Base-by-base conservation (phyloP, 495 filamentous ascomycete genomes). In the Terfezia claveryi region DNA sequence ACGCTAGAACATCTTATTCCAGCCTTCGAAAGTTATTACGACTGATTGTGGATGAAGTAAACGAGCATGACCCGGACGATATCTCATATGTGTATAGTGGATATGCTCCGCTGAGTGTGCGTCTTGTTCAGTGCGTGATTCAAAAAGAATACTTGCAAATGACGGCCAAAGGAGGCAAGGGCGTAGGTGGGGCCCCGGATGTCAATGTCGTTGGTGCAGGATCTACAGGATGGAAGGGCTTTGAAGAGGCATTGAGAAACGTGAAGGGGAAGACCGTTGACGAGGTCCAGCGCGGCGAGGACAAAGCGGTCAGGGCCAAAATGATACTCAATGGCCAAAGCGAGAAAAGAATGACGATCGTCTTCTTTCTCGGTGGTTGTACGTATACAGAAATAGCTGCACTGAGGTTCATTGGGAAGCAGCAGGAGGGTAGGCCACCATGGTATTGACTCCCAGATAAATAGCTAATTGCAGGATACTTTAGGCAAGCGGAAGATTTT, bases 31-130 rank as follows among this genome's bases (percentile, higher is more conserved):
- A 86, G 65, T 77, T 78, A 57, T 79, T 99, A 27, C 77, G 81
- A 23, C 76, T 99, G 51, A 89, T 95, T 58, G 82, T 94, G 54
- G 89, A 96, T 66, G 92, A 99, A 66, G 88, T 96, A 56, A 88
- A 93, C 64, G 92, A 96, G 66, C 80, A 88, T 50, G 85, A 94
- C n/a, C 92, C 92, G 9, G 81, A 88, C 60, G 92, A 99, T 58
- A 84, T 96, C 58, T 85, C 92, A 10, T 99, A 96, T 64, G 88
- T 93, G 37, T 99, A 94, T 72, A 89, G 83, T 59, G 92, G 92
- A 50, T 96, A 95, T 66, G 92, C 92, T 7, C 91, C 92, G 2
- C 75, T 99, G 23, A 92, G 84, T 55, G 75, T 96, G 57, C 84
- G 92, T 14, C 77, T 99, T 16, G 82, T 99, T n/a, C 92, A 99